phyloP scores from a whole-genome alignment of 2,329 filamentous ascomycete genomes.

The Neofusicoccum cordaticola region DNA sequence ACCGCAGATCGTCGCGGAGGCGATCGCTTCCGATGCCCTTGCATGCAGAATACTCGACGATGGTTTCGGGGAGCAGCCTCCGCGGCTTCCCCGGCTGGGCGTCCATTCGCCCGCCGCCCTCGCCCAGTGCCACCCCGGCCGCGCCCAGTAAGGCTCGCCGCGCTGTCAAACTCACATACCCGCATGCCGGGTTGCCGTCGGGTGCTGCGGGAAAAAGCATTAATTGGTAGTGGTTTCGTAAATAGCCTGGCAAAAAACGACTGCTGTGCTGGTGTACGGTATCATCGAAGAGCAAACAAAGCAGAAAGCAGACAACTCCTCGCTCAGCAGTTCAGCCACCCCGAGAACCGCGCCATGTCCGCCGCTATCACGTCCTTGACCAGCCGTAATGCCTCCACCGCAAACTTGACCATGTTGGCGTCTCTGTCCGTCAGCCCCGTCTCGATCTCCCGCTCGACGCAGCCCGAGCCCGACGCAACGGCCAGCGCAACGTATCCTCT shows the following conservation, averaged over 20 bases:
- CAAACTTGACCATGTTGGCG: constrained; percentile 63
- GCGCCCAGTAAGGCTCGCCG: neutral
- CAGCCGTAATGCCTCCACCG: constrained; percentile 55
- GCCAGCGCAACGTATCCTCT: constrained; percentile 63
- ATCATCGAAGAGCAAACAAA: neutral
- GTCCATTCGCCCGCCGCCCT: neutral
- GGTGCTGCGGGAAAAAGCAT: neutral
- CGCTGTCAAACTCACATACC: neutral
- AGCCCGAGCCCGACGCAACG: constrained; percentile 52
- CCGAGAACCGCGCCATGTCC: constrained; percentile 8
- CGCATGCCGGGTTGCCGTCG: neutral
- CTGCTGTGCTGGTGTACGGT: neutral
- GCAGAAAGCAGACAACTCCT: neutral
- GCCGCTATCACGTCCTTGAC: constrained; percentile 49
- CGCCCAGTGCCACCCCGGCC: neutral
- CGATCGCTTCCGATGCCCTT: neutral
- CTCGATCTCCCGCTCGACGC: constrained; percentile 54
- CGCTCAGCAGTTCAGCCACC: constrained; percentile 9
- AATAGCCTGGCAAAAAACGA: neutral
- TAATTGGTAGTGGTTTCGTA: neutral
- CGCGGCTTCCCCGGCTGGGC: neutral
- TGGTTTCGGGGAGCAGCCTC: neutral
- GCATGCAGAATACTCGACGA: neutral
- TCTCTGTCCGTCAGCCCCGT: constrained; percentile 56
- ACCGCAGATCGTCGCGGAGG: neutral